phyloP scores from a whole-genome alignment of 345 rosid genomes.

The Mallotus nudiflorus region DNA sequence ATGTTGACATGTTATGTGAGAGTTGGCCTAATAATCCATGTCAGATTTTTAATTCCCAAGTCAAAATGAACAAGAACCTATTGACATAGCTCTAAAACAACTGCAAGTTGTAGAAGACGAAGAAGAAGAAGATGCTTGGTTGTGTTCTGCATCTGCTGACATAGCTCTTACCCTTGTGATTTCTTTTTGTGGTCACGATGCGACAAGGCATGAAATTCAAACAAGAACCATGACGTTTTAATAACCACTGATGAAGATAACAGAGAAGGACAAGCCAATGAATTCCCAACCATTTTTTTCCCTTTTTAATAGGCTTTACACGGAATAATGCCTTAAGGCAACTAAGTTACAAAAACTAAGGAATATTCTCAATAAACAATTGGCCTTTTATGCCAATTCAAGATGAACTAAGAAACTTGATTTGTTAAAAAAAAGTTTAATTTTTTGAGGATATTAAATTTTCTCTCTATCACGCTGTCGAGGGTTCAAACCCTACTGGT shows the following conservation, averaged over 20 bases:
- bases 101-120: slow-evolving; percentile 53
- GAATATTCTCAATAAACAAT: not conserved
- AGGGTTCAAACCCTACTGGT: no score
- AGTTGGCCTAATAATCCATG: no score
- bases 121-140: slow-evolving; percentile 47
- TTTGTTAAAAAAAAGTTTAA: no score
- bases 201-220: slow-evolving; percentile 46
- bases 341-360: not conserved
- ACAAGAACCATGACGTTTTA: slow-evolving; percentile 35
- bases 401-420: slow-evolving; percentile 2
- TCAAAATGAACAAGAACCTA: no score
- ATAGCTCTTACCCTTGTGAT: slow-evolving; percentile 41
- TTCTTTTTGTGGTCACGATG: slow-evolving; percentile 48
- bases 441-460: no score
- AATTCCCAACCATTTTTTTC: slow-evolving; percentile 55
- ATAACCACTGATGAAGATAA: slow-evolving; percentile 39
- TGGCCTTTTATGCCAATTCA: not conserved
- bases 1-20: no score
- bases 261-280: slow-evolving; percentile 37
- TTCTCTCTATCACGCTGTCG: no score
- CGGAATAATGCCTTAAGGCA: not conserved
- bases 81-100: slow-evolving; percentile 64
- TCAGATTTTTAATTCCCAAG: no score
- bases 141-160: slow-evolving; percentile 52
- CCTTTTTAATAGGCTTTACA: no score